These are phyloP conservation scores for Tolypocladium ovalisporum DNA, from an alignment of 2,329 filamentous ascomycete species.

Conservation along the genomic window DNA sequence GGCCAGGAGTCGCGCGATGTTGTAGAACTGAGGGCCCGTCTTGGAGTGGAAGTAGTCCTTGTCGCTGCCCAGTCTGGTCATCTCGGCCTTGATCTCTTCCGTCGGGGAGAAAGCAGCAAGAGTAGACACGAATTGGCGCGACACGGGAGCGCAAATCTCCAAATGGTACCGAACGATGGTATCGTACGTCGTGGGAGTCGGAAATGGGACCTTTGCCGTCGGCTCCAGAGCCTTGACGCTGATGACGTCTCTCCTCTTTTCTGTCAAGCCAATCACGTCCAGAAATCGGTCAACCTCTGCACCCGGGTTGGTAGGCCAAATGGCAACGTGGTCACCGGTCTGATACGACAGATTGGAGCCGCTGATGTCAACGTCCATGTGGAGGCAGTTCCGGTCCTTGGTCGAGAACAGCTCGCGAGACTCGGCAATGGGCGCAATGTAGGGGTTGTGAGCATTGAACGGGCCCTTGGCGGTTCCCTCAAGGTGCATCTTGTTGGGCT, in stretches of 20 bases:
- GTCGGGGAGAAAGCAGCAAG: conserved; percentile 83
- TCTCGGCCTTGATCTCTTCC: conserved; percentile 75
- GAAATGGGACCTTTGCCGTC: conserved; percentile 95
- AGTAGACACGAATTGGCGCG: conserved; percentile 84
- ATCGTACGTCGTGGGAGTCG: conserved; percentile 92
- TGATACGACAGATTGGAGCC: conserved; percentile 87
- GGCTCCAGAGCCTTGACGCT: conserved; percentile 85
- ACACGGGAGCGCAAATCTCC: conserved; percentile 91
- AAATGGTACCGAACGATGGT: conserved; percentile 89
- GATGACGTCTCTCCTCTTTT: conserved; percentile 74
- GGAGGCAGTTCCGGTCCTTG: conserved; percentile 87
- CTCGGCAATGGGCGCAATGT: conserved; percentile 84
- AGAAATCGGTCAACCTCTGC: conserved; percentile 87
- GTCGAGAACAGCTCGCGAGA: conserved; percentile 85
- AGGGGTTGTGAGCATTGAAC: conserved; percentile 94
- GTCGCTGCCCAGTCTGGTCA: conserved; percentile 79
- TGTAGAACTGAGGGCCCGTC: conserved; percentile 71
- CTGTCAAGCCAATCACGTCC: conserved; percentile 60
- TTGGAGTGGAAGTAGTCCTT: conserved; percentile 92
- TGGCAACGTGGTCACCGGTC: conserved; percentile 91
- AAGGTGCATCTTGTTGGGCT: conserved; percentile 93
- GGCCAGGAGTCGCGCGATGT: conserved; percentile 77
- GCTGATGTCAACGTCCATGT: conserved; percentile 88
- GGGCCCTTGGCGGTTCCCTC: conserved; percentile 75
- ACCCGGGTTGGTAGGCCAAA: conserved; percentile 95